phyloP scores from a whole-genome alignment of 371 early-diverging fungal species.

The Syncephalastrum racemosum region DNA sequence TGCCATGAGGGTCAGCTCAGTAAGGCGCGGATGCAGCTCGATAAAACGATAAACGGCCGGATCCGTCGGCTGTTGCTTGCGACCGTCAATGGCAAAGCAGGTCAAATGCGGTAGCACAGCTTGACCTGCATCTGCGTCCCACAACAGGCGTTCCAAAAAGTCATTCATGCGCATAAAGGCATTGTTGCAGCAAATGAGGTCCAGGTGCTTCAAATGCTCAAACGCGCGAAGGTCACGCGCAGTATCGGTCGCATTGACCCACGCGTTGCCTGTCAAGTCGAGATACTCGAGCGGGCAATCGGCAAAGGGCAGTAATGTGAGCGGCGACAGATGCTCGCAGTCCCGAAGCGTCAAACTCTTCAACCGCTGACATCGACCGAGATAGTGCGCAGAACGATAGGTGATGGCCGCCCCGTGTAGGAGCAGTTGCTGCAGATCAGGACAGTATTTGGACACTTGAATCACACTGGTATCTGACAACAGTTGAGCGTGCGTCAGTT shows the following conservation, averaged over 20 bases:
- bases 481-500: slow-evolving; percentile 21
- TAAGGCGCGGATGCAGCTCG: slow-evolving; percentile 25
- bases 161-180: slow-evolving; percentile 13
- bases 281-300: slow-evolving; percentile 32
- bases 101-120: slow-evolving; percentile 22
- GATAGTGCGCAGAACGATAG: slow-evolving; percentile 39
- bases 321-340: slow-evolving; percentile 24
- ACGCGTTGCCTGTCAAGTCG: slow-evolving; percentile 40
- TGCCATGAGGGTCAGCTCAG: slow-evolving; percentile 30
- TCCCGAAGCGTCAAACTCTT: slow-evolving; percentile 26
- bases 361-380: slow-evolving; percentile 27
- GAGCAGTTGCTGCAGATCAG: slow-evolving; percentile 26
- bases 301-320: slow-evolving; percentile 37
- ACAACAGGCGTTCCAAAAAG: slow-evolving; percentile 15
- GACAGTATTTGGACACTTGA: slow-evolving; percentile 24
- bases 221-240: slow-evolving; percentile 35
- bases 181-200: slow-evolving; percentile 37
- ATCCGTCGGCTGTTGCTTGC: slow-evolving; percentile 26
- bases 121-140: slow-evolving; percentile 5
- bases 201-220: slow-evolving; percentile 26
- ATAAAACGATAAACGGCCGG: slow-evolving; percentile 35
- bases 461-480: slow-evolving; percentile 41
- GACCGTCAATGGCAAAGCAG: slow-evolving; percentile 39
- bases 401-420: slow-evolving; percentile 27
- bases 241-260: slow-evolving; percentile 44